These are phyloP conservation scores for Posidonia australis DNA, from an alignment of 106 monocot species.

Conservation along the genomic window DNA sequence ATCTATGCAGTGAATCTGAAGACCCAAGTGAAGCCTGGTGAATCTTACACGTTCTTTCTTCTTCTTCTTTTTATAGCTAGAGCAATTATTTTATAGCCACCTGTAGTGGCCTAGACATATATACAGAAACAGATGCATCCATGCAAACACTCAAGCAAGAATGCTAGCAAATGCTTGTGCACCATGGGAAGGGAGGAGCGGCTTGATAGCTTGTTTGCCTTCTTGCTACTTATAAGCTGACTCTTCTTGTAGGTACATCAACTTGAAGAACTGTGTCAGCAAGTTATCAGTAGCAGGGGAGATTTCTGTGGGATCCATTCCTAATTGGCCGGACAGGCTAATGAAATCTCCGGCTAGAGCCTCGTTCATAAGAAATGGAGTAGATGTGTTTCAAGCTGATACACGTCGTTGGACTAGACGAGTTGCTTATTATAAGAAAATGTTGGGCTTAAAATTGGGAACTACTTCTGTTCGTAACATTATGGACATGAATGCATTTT, in stretches of 20 bases:
- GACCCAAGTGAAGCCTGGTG: conserved; percentile 89
- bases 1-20: conserved; percentile 42
- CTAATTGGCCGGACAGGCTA: conserved; percentile 74
- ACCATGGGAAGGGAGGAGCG: too few species aligned
- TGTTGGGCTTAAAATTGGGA: conserved; percentile 62
- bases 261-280: conserved; percentile 66
- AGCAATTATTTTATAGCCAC: too few species aligned
- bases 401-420: conserved; percentile 52
- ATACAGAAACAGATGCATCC: too few species aligned
- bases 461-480: conserved; percentile 53
- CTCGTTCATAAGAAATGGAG: conserved; percentile 48
- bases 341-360: conserved; percentile 41
- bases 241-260: conserved; percentile 52
- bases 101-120: too few species aligned
- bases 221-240: neutral
- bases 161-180: too few species aligned
- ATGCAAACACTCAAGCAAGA: too few species aligned
- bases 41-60: neutral
- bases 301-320: conserved; percentile 41
- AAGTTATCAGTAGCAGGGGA: conserved; percentile 21
- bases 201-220: neutral
- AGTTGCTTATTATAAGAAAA: conserved; percentile 69
- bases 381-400: conserved; percentile 70
- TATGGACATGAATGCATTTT: conserved; percentile 98
- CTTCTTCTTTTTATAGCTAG: neutral